Evolutionary conservation across 1,139 yeast genomes (phyloP), one percentile per base, ranked within the genome.

Genomic region (Dujonia santamariae): DNA sequence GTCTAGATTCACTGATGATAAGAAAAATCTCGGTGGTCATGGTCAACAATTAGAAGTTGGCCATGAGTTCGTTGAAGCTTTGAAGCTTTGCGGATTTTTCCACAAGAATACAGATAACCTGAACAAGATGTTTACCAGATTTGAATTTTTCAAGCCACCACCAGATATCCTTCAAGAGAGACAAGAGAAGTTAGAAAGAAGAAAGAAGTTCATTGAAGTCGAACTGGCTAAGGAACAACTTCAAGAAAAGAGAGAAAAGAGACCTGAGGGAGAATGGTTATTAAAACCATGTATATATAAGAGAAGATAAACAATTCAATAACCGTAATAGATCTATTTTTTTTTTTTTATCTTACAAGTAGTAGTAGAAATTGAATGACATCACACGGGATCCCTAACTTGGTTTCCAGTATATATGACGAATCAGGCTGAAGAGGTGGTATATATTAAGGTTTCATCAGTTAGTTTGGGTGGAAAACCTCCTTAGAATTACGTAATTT

Each of bases 271-370:
- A 9, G 75, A 83, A 50, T 87, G 96, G 95, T 65, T 88, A 38
- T 69, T 92, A 45, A 92, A 90, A 56, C 98, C 99, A 4, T 92
- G 98, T 63, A 85, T 92, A 40, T 92, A 92, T 61, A 92, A 92
- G 58, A 77, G 96, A 62, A 75, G 98, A 48, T 92, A 61, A 25
- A 17, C 12, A 13, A 6, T 13, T 11, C 9, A 11, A 19, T 19
- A 7, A 19, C 8, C 25, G 5, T 14, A 22, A 22, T 22, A 22
- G n/a, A 11, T 22, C 5, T 22, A 11, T 11, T 22, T 22, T 22
- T 22, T 22, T 11, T n/a, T 11, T 22, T 22, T 11, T n/a, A n/a
- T n/a, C n/a, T n/a, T n/a, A n/a, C n/a, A n/a, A n/a, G n/a, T n/a
- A n/a, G n/a, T n/a, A n/a, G n/a, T n/a, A n/a, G n/a, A n/a, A n/a